These are phyloP conservation scores for Fusarium buharicum DNA, from an alignment of 2,329 filamentous ascomycete species.

Conservation along the genomic window DNA sequence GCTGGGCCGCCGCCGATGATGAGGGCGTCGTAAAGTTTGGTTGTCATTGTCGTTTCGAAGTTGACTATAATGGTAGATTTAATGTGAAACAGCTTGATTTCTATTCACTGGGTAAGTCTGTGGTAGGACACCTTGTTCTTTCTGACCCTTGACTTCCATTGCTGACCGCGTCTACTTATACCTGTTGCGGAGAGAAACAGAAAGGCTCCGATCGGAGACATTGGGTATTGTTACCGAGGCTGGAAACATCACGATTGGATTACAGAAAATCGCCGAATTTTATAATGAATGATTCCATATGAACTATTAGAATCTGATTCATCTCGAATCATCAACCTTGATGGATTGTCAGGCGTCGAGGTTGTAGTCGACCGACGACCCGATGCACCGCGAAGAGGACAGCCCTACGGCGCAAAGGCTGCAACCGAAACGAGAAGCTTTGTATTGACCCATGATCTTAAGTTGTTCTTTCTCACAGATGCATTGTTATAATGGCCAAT, in stretches of 20 bases:
- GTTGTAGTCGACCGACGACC: too few species aligned
- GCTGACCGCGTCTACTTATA: conserved; percentile 17
- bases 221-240: conserved; percentile 2
- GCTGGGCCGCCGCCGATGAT: conserved; percentile 65
- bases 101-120: too few species aligned
- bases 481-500: too few species aligned
- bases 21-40: conserved; percentile 59
- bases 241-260: neutral
- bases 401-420: too few species aligned
- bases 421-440: too few species aligned
- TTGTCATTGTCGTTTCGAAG: neutral
- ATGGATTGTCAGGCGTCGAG: too few species aligned
- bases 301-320: neutral
- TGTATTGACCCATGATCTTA: too few species aligned
- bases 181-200: conserved; percentile 10
- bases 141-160: neutral
- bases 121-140: neutral
- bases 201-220: conserved; percentile 44
- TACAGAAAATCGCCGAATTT: neutral
- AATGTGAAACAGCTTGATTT: too few species aligned
- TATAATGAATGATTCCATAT: neutral
- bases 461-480: too few species aligned
- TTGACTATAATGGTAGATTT: accelerated
- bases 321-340: too few species aligned
- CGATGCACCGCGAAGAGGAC: too few species aligned